These are phyloP conservation scores for Plectranthus barbatus DNA, from an alignment of 257 asterid species.

Conservation along the genomic window DNA sequence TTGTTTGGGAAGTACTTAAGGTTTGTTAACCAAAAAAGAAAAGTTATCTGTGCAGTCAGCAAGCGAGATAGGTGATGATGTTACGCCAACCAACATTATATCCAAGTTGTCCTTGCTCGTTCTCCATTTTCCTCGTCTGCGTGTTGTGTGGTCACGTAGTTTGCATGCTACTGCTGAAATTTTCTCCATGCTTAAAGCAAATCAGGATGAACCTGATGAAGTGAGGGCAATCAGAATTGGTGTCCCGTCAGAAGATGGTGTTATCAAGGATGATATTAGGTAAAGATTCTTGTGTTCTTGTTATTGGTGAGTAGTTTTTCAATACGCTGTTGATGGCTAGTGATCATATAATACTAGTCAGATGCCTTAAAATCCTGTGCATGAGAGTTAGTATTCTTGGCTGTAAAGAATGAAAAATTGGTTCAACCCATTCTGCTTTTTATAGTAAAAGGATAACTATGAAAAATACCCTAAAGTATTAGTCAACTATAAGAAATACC, in stretches of 20 bases:
- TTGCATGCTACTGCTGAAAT: slow-evolving; percentile 93
- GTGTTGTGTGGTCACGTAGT: slow-evolving; percentile 95
- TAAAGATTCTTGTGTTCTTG: slow-evolving; percentile 15
- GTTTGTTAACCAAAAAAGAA: slow-evolving; percentile 4
- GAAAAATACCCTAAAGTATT: no score
- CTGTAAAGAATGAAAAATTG: not conserved
- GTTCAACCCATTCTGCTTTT: not conserved
- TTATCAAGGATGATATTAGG: slow-evolving; percentile 83
- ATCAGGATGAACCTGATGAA: slow-evolving; percentile 98
- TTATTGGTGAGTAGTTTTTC: not conserved
- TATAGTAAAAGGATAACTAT: no score
- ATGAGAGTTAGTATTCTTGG: not conserved
- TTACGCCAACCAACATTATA: slow-evolving; percentile 78
- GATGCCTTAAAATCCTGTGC: not conserved
- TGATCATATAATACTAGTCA: not conserved
- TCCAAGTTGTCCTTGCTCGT: slow-evolving; percentile 86
- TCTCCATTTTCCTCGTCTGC: slow-evolving; percentile 96
- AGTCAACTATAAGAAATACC: no score
- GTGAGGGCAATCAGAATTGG: slow-evolving; percentile 91
- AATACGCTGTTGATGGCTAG: not conserved
- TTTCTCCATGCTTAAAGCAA: slow-evolving; percentile 69
- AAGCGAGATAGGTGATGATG: slow-evolving; percentile 85
- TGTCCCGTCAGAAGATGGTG: slow-evolving; percentile 95
- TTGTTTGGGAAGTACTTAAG: not conserved
- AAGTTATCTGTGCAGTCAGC: slow-evolving; percentile 56